Evolutionary conservation across 2,329 filamentous ascomycete species (phyloP), one percentile per base, ranked within the genome.

Genomic region (Clonostachys rhizophaga): DNA sequence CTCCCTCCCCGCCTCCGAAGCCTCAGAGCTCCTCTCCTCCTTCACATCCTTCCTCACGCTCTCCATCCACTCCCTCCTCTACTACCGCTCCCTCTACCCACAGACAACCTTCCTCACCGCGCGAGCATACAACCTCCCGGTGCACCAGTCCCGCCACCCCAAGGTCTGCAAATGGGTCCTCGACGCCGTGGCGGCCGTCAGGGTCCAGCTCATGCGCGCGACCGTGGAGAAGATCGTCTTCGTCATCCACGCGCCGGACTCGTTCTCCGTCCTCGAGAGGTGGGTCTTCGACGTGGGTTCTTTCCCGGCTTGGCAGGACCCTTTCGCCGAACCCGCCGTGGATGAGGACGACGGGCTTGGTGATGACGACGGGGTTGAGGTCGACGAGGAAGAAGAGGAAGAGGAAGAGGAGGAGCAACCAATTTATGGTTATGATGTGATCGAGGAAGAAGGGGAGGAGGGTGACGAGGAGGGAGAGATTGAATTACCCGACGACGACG

Each of bases 121-220:
- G 37, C 81, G 86, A 53, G 90, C 89, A 58, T 91, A 91, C 74
- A 91, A 92, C 68, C 84, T 90, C 49, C 79, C 89, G 33, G 86
- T 95, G 42, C 86, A 87, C 57, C 91, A 96, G 63, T 92, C 83
- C 50, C 86, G 91, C 49, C 91, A 96, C 65, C 89, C 91, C 0
- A 81, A 81, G 56, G 87, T 96, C 53, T 95, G 89, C 74, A 72
- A 82, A 58, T 96, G 91, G 87, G 83, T 96, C 66, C 81, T 77
- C 60, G 87, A 94, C 63, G 89, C 91, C 54, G 80, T 94, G 40
- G 72, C 83, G 52, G 86, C 89, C 35, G 79, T 91, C 18, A 75
- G 81, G 50, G 74, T 72, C 5, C 86, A 95, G 68, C 75, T 96
- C 35, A 75, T 87, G 43, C 77, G 73, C 10, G 77, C 75, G 24